phyloP scores from a whole-genome alignment of 2,329 filamentous ascomycete genomes.

The Aspergillus unguis region DNA sequence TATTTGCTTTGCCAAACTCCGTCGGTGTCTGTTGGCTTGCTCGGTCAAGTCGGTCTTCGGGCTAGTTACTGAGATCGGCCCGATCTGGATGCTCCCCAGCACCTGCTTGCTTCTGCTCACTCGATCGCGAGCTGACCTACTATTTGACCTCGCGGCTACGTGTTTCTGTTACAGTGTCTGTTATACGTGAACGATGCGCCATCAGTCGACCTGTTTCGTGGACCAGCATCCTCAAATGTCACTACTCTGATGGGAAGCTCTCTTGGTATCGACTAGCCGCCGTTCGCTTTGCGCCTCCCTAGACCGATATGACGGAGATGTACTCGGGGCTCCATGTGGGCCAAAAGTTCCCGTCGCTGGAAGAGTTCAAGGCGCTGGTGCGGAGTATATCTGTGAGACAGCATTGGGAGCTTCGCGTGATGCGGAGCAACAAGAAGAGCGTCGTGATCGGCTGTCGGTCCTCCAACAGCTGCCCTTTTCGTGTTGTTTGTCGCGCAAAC shows the following conservation, averaged over 20 bases:
- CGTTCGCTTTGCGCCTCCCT: conserved; percentile 12
- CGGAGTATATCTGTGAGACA: conserved; percentile 41
- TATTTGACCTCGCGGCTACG: neutral
- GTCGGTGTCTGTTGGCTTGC: neutral
- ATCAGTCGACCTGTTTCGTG: conserved; percentile 1
- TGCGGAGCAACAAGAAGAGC: conserved; percentile 41
- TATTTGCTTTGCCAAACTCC: neutral
- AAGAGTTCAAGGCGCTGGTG: conserved; percentile 39
- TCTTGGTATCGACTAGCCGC: conserved; percentile 14
- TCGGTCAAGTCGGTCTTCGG: neutral
- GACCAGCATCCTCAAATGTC: conserved; percentile 7
- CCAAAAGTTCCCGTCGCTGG: conserved; percentile 38
- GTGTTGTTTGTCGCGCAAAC: conserved; percentile 40
- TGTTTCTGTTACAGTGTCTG: neutral
- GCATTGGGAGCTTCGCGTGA: conserved; percentile 41
- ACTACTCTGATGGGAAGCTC: conserved; percentile 27
- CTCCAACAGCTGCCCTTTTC: conserved; percentile 38
- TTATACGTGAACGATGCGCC: conserved; percentile 14
- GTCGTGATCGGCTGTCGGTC: conserved; percentile 42
- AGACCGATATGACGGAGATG: conserved; percentile 35
- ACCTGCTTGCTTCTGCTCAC: too few relatives aligned
- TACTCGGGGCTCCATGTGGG: conserved; percentile 39
- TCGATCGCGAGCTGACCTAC: neutral
- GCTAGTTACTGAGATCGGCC: neutral
- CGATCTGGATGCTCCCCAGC: neutral